Percentiles rank a stretch among this genome's conserved stretches.
These are phyloP conservation scores for Lactarius sp. DNA, from an alignment of 768 basidiomycete species.

Conservation along the genomic window DNA sequence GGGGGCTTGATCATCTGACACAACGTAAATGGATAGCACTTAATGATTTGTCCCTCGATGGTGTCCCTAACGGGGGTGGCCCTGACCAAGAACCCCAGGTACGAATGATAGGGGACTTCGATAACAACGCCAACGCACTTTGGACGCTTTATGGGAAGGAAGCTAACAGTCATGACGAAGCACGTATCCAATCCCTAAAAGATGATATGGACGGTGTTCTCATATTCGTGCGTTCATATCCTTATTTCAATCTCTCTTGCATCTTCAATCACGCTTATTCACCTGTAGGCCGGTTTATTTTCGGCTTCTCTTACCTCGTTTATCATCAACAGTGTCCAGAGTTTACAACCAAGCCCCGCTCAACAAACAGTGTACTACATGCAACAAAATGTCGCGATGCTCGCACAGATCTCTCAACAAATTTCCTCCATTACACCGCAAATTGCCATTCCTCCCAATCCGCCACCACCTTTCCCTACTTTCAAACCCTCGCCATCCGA, in stretches of 20 bases:
- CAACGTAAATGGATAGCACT: no score
- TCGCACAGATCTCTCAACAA: conserved; percentile 15
- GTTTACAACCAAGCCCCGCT: not conserved
- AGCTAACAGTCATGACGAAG: conserved; percentile 34
- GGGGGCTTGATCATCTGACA: no score
- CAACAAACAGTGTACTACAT: conserved; percentile 1
- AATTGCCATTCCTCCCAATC: not conserved
- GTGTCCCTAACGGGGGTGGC: not conserved
- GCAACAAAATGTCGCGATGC: not conserved
- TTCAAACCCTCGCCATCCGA: conserved; percentile 30
- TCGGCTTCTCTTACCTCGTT: not conserved
- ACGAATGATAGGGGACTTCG: conserved; percentile 25
- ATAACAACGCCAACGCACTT: conserved; percentile 37
- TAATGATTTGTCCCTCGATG: no score
- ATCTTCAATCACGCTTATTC: not conserved
- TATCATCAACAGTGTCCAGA: not conserved
- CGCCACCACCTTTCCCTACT: not conserved
- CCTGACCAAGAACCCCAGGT: not conserved
- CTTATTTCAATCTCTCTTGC: not conserved
- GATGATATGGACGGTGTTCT: conserved; percentile 40
- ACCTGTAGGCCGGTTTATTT: not conserved
- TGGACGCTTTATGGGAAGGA: conserved; percentile 38
- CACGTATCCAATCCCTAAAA: conserved; percentile 36
- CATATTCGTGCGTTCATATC: conserved; percentile 34
- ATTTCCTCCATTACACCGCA: conserved; percentile 1